Base-by-base conservation (phyloP, 805 yeast species). In the Candida morakotiae region DNA sequence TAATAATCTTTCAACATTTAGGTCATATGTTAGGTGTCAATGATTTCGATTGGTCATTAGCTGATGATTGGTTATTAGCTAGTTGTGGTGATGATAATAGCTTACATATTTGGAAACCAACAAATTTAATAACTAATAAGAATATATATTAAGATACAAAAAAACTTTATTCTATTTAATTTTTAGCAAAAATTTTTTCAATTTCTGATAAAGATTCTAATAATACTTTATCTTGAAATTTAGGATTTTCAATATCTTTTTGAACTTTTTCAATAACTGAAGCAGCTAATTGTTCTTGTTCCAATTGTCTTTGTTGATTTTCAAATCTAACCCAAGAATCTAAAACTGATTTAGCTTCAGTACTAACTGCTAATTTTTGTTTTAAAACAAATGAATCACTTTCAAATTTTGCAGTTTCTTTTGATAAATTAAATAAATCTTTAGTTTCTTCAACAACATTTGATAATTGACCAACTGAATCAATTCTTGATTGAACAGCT, bases 251-350 rank as follows among this genome's bases (percentile, higher is more conserved):
- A 53, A 93, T 67, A 69, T 87, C 93, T 65, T 82, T 69, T 75
- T 86, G 80, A 56, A 91, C 93, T 74, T 87, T 88, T 38, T 88
- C 72, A 62, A 88, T 85, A 48, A 93, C 96, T 41, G 88, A 58
- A 59, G 84, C 71, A 51, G 94, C 80, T 56, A 93, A 81, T 68
- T 87, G 96, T 68, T 81, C 77, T 77, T 93, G 98, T 77, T 93
- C 95, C 60, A 80, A 71, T 75, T 87, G 95, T 75, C 97, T 91
- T 52, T 89, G 93, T 63, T 87, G 88, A 52, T 87, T 83, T 76
- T 93, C 98, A 69, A 85, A 86, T 79, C 98, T 87, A 55, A 89
- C 97, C 98, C 98, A 93, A 11, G 98, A 87, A 71, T 93, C 98
- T 62, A 93, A 80, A 44, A 91, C 95, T 41, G 93, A 71, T 74